These are phyloP conservation scores for Phytophthora melonis DNA, from an alignment of 352 stramenopile species.

Conservation along the genomic window DNA sequence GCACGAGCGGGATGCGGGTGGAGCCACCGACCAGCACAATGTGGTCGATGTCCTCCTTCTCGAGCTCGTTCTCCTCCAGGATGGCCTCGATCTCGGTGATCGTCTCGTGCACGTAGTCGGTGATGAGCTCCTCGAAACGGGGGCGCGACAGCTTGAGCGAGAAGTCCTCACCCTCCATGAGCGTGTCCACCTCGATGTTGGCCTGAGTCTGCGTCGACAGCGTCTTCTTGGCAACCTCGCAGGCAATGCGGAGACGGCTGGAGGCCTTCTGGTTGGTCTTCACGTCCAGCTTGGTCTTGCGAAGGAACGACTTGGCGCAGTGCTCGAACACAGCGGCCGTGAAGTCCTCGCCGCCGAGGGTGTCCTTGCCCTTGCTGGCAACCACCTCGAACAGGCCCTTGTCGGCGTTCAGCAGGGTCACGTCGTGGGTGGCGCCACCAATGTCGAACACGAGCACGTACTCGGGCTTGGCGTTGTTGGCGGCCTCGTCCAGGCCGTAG, in stretches of 20 bases:
- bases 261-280: constrained; percentile 94
- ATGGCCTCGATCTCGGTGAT: constrained; percentile 92
- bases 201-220: constrained; percentile 96
- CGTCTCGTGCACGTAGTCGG: constrained; percentile 93
- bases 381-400: constrained; percentile 99
- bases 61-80: constrained; percentile 75
- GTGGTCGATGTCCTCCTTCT: constrained; percentile 94
- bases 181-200: constrained; percentile 97
- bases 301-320: constrained; percentile 96
- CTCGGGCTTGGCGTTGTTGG: constrained; percentile 89
- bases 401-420: constrained; percentile 96
- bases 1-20: constrained; percentile 97
- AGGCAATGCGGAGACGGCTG: constrained; percentile 95
- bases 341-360: constrained; percentile 97
- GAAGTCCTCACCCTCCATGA: constrained; percentile 98
- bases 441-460: constrained; percentile 99
- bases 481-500: constrained; percentile 97
- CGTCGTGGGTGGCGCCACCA: constrained; percentile 97
- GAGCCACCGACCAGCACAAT: constrained; percentile 97
- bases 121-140: constrained; percentile 96
- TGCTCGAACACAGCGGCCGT: constrained; percentile 97
- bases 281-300: constrained; percentile 95
- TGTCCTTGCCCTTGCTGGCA: constrained; percentile 96
- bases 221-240: constrained; percentile 97
- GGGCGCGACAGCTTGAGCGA: constrained; percentile 97